A percentile compares a stretch with the other conserved stretches of the same genome.
Evolutionary conservation across 371 early-diverging fungal genomes (phyloP).

Genomic region (Rhizopus microsporus): DNA sequence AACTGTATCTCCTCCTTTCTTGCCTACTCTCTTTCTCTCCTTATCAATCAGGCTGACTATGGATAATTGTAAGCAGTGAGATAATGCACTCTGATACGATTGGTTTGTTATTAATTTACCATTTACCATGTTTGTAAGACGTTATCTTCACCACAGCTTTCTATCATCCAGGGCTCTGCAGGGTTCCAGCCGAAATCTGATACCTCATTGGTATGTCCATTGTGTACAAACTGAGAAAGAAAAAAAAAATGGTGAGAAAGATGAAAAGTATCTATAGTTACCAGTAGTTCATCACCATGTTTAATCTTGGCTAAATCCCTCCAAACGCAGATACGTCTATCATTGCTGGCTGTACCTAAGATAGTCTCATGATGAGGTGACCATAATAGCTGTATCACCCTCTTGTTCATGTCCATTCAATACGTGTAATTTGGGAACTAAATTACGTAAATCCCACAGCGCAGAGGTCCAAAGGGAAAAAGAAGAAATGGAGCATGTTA

Average conservation of each 20-base stretch:
- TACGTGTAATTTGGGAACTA: constrained; percentile 75
- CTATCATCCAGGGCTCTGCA: constrained; percentile 93
- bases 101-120: constrained; percentile 48
- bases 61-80: constrained; percentile 3
- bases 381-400: constrained; percentile 93
- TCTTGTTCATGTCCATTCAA: constrained; percentile 90
- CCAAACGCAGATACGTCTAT: constrained; percentile 95
- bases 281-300: constrained; percentile 92
- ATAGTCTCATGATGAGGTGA: constrained; percentile 91
- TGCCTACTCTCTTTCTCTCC: background rate
- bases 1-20: too few species aligned
- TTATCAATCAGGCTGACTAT: constrained; percentile 17
- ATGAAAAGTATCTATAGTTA: constrained; percentile 22
- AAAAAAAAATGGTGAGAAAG: background rate
- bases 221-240: constrained; percentile 87
- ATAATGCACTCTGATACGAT: background rate
- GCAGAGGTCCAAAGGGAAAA: constrained; percentile 66
- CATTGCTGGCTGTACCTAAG: constrained; percentile 88
- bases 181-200: constrained; percentile 97
- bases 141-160: constrained; percentile 94
- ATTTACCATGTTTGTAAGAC: constrained; percentile 98
- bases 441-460: constrained; percentile 96
- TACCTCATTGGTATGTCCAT: constrained; percentile 97
- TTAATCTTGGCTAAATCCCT: constrained; percentile 86
- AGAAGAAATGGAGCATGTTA: background rate